These are phyloP conservation scores for Sanguinoderma infundibulare DNA, from an alignment of 1,284 basidiomycete species.

Conservation along the genomic window DNA sequence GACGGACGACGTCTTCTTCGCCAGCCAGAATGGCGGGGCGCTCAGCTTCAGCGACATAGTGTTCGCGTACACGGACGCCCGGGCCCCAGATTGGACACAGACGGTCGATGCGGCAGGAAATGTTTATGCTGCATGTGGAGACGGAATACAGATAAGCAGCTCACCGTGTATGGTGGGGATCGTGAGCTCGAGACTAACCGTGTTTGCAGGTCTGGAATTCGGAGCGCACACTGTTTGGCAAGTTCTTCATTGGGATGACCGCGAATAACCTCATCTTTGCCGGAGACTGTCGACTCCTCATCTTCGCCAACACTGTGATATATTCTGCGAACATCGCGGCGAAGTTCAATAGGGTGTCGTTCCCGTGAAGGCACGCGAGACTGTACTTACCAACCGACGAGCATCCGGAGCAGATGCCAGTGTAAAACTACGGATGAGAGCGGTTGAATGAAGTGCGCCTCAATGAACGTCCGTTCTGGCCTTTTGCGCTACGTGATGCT, in stretches of 20 bases:
- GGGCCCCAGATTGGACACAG: slow-evolving; percentile 63
- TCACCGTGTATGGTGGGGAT: neutral
- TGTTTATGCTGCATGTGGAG: slow-evolving; percentile 70
- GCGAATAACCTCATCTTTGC: slow-evolving; percentile 75
- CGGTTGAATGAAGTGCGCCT: neutral
- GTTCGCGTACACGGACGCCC: slow-evolving; percentile 73
- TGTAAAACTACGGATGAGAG: neutral
- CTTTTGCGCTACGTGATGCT: no score
- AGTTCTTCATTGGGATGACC: slow-evolving; percentile 67
- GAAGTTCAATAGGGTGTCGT: slow-evolving; percentile 36
- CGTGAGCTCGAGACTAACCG: neutral
- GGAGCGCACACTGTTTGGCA: slow-evolving; percentile 69
- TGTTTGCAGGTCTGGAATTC: slow-evolving; percentile 63
- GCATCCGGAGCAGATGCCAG: neutral
- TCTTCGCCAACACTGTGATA: slow-evolving; percentile 70
- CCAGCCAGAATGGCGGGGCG: slow-evolving; percentile 49
- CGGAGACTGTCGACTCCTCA: slow-evolving; percentile 62
- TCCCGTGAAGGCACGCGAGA: slow-evolving; percentile 21
- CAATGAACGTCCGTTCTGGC: no score
- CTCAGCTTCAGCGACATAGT: slow-evolving; percentile 51
- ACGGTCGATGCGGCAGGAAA: slow-evolving; percentile 68
- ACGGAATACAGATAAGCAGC: slow-evolving; percentile 65
- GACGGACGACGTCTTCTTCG: slow-evolving; percentile 62
- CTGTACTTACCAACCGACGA: no score
- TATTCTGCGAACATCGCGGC: slow-evolving; percentile 64